Evolutionary conservation across 228 moss, liverwort and hornwort species (phyloP).

Genomic region (Sphagnum fallax): DNA sequence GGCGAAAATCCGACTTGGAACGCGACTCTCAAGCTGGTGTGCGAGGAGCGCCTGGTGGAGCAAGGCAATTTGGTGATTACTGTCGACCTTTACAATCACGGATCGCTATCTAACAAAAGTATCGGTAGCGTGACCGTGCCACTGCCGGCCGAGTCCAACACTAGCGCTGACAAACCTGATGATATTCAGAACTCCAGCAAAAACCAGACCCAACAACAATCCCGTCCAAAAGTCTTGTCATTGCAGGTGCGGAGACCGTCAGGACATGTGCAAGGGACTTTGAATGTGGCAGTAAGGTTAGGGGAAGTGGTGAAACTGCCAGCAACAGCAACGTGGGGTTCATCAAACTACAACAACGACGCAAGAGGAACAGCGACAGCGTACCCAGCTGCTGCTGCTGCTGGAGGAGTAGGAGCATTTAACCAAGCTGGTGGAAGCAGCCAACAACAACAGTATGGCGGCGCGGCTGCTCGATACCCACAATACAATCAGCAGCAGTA

Average conservation of each 20-base stretch:
- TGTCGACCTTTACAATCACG: constrained; percentile 61
- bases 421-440: neutral
- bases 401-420: neutral
- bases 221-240: neutral
- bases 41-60: constrained; percentile 45
- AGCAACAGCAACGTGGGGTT: constrained; percentile 3
- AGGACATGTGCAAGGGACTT: constrained; percentile 54
- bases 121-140: constrained; percentile 47
- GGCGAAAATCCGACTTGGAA: constrained; percentile 72
- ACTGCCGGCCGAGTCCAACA: neutral
- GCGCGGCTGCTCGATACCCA: constrained; percentile 1
- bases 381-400: constrained; percentile 3
- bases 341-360: neutral
- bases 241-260: constrained; percentile 62
- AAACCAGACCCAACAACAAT: neutral
- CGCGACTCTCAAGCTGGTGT: constrained; percentile 18
- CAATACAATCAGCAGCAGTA: constrained; percentile 9
- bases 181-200: neutral
- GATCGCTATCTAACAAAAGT: constrained; percentile 51
- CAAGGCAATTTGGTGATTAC: constrained; percentile 33
- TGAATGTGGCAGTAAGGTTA: constrained; percentile 48
- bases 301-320: constrained; percentile 25
- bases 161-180: neutral
- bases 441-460: neutral
- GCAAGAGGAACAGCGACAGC: constrained; percentile 6